These are phyloP conservation scores for Fusarium decemcellulare DNA, from an alignment of 2,329 filamentous ascomycete species.

Conservation along the genomic window DNA sequence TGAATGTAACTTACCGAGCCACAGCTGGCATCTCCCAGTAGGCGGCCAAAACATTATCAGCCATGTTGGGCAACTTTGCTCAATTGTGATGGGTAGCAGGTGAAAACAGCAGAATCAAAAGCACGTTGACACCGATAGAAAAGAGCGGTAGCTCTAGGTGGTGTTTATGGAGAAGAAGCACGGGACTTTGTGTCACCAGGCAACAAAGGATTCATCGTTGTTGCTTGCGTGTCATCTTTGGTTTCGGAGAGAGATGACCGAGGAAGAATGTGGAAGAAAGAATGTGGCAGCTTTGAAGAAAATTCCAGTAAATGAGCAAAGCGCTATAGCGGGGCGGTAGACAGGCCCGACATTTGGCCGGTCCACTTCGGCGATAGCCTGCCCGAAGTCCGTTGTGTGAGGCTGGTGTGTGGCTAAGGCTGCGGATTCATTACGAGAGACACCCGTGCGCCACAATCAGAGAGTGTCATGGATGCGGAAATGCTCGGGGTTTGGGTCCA, in stretches of 20 bases:
- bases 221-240: conserved; percentile 55
- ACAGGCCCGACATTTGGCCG: conserved; percentile 36
- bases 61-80: conserved; percentile 53
- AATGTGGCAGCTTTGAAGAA: conserved; percentile 26
- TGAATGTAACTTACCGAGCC: conserved; percentile 54
- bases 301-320: conserved; percentile 45
- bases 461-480: conserved; percentile 39
- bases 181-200: conserved; percentile 43
- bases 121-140: conserved; percentile 11
- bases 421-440: background rate
- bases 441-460: conserved; percentile 25
- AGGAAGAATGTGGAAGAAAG: conserved; percentile 41
- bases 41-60: conserved; percentile 49
- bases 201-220: conserved; percentile 51
- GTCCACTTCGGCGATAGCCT: background rate
- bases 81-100: conserved; percentile 37
- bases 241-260: conserved; percentile 36
- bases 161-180: conserved; percentile 38
- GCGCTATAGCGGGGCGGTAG: conserved; percentile 42
- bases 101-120: conserved; percentile 28
- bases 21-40: conserved; percentile 59
- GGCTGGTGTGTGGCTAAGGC: conserved; percentile 28
- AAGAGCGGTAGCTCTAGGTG: conserved; percentile 11
- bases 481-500: conserved; percentile 27
- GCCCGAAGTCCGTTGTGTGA: conserved; percentile 12